Evolutionary conservation across 805 yeast species (phyloP), one percentile per base, ranked within the genome.

Genomic region (Candida pseudofarinosa): DNA sequence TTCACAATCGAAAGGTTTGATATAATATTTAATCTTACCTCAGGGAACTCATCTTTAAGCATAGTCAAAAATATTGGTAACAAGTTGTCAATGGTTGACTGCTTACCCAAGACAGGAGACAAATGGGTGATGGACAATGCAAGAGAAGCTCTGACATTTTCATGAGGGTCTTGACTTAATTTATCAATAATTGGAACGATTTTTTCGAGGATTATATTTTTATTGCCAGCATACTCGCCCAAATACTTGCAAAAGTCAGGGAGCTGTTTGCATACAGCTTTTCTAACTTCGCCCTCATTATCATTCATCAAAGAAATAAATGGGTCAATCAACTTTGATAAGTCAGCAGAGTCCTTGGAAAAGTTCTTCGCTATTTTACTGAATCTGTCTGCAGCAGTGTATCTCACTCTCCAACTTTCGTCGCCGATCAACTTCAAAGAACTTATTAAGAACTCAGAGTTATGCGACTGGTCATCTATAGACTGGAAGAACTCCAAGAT

Each of bases 391-490:
- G 97, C 96, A 28, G 96, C 95, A 83, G 93, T 89, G 67, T 91
- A 93, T 58, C 99, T 83, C 44, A 93, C 98, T 65, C 99, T 82
- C 99, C 99, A 93, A 58, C 95, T 85, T 65, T 87, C 88, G 68
- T 93, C 99, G 50, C 75, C 78, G 45, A 88, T 83, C 51, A 93
- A 74, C 50, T 80, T 79, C 50, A 84, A 74, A 2, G 95, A 76
- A 49, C 83, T 77, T 40, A 74, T 70, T 47, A 85, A 72, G 44
- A 85, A 71, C 51, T 83, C 85, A 38, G 77, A 73, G 52, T 80
- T 75, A 60, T 82, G 86, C 15, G 81, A 65, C 16, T 56, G 61
- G 52, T 83, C 88, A 42, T 75, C 63, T 46, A 77, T 77, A 14
- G 68, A 63, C 51, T 80, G 80, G 68, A 83, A 81, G 56, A 80